Evolutionary conservation across 805 yeast species (phyloP).

Genomic region (Kurtzmaniella cleridarum): DNA sequence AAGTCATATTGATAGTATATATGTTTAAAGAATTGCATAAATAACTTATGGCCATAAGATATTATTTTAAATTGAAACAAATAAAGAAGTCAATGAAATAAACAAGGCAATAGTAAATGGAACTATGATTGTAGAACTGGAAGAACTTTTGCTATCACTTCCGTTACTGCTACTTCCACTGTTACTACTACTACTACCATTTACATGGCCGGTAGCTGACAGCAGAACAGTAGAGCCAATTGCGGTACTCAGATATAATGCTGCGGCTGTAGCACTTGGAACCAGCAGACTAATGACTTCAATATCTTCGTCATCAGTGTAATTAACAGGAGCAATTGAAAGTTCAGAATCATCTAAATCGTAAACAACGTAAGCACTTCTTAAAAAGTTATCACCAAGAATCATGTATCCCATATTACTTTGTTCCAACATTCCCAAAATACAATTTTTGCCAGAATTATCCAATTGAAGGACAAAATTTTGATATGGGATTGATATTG

Average conservation of each 20-base stretch:
- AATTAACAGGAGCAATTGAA: slow-evolving; percentile 41
- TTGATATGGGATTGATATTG: slow-evolving; percentile 1
- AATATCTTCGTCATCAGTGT: slow-evolving; percentile 23
- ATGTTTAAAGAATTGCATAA: no score
- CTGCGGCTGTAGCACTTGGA: slow-evolving; percentile 49
- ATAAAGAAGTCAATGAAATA: no score
- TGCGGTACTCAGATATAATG: slow-evolving; percentile 38
- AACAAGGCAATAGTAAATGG: no score
- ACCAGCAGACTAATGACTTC: slow-evolving; percentile 41
- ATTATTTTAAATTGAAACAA: no score
- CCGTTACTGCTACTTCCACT: no score
- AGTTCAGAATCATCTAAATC: slow-evolving; percentile 54
- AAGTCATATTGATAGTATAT: no score
- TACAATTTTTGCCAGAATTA: not conserved
- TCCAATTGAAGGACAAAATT: not conserved
- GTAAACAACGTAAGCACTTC: slow-evolving; percentile 62
- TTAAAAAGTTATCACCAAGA: slow-evolving; percentile 62
- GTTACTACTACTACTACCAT: no score
- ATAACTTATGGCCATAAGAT: no score
- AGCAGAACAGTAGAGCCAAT: no score
- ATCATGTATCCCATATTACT: slow-evolving; percentile 13
- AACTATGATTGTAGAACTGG: no score
- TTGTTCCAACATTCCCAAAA: not conserved
- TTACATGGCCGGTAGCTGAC: no score
- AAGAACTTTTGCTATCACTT: no score